These are phyloP conservation scores for Nicotiana sylvestris DNA, from an alignment of 257 asterid species.

Conservation along the genomic window DNA sequence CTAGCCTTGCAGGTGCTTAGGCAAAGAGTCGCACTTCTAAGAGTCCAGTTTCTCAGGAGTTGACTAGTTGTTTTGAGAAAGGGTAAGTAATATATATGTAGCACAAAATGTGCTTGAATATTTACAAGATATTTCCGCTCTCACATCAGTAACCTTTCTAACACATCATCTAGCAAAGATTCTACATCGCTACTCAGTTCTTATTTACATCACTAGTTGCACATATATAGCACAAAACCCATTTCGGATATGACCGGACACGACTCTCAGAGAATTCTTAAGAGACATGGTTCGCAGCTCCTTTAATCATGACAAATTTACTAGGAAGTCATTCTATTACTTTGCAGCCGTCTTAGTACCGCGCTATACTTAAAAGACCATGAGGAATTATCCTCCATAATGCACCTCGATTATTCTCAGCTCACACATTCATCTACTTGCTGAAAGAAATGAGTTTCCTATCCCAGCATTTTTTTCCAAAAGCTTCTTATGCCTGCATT, in stretches of 20 bases:
- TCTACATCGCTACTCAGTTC: too few species aligned
- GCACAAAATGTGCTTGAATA: too few species aligned
- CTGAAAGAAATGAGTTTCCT: background rate
- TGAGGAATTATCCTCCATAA: constrained; percentile 9
- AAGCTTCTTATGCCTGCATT: background rate
- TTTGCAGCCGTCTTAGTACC: background rate
- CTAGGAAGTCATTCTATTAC: background rate
- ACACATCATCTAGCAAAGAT: too few species aligned
- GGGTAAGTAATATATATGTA: too few species aligned
- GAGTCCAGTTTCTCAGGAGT: background rate
- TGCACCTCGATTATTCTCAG: background rate
- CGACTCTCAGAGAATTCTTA: constrained; percentile 1
- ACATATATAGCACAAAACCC: background rate
- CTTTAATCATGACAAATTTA: background rate
- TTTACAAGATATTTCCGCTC: too few species aligned
- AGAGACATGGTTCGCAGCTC: background rate
- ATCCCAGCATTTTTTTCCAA: background rate
- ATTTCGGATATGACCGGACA: background rate
- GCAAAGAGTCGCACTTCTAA: background rate
- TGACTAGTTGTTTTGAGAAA: background rate
- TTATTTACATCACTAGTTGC: background rate
- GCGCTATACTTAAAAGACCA: background rate
- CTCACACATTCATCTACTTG: background rate
- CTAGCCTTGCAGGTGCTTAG: constrained; percentile 5
- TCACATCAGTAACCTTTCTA: too few species aligned